These are phyloP conservation scores for Grammothele lineata DNA, from an alignment of 768 basidiomycete genomes.

Conservation along the genomic window DNA sequence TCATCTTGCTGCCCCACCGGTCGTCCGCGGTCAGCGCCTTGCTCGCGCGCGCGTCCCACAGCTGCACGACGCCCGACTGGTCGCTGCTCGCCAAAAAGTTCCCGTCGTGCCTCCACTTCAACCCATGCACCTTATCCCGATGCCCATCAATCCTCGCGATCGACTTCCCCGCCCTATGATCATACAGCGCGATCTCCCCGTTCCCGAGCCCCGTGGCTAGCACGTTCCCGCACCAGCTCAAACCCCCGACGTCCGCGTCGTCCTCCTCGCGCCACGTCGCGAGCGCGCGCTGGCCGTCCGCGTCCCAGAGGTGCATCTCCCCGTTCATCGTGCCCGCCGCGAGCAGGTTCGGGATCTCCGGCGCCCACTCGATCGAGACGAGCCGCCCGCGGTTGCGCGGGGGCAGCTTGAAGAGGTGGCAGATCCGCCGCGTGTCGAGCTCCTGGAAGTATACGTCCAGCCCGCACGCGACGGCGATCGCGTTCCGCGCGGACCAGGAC, in stretches of 20 bases:
- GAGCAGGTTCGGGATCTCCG: constrained; percentile 37
- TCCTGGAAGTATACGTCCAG: constrained; percentile 61
- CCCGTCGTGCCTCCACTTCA: constrained; percentile 40
- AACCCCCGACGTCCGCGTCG: constrained; percentile 30
- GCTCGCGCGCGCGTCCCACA: constrained; percentile 40
- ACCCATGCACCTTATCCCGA: constrained; percentile 32
- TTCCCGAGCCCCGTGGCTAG: constrained; percentile 37
- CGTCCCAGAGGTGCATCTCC: constrained; percentile 52
- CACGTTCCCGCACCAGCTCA: constrained; percentile 35
- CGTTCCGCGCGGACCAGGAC: constrained; percentile 55
- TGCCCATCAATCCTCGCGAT: constrained; percentile 28
- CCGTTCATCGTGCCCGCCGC: constrained; percentile 52
- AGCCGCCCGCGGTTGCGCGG: constrained; percentile 32
- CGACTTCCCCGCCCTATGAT: constrained; percentile 30
- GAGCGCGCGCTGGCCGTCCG: constrained; percentile 25
- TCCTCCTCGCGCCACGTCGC: constrained; percentile 23
- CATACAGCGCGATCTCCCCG: constrained; percentile 35
- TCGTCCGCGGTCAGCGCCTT: constrained; percentile 28
- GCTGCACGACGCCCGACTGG: constrained; percentile 34
- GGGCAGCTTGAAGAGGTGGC: constrained; percentile 43
- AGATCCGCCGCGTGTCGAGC: constrained; percentile 49
- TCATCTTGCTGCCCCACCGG: constrained; percentile 35
- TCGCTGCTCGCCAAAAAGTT: constrained; percentile 39
- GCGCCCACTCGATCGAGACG: constrained; percentile 50
- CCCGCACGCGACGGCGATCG: constrained; percentile 60